phyloP scores from a whole-genome alignment of 2,329 filamentous ascomycete genomes.

The Leptographium lundbergii region DNA sequence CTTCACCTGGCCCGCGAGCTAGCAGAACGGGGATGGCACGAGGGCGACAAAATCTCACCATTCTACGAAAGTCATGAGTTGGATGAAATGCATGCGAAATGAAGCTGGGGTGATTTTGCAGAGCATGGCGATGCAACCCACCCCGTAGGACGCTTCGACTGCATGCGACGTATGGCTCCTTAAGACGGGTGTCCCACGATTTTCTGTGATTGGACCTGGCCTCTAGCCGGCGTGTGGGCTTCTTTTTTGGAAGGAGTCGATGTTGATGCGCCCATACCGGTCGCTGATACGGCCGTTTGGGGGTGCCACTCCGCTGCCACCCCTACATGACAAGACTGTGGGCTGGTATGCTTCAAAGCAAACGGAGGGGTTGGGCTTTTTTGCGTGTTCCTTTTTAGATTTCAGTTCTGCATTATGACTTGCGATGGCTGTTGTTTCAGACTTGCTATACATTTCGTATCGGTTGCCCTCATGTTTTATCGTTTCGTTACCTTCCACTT shows the following conservation, averaged over 20 bases:
- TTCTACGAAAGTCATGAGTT: constrained; percentile 2
- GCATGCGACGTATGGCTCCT: background rate
- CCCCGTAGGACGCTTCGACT: background rate
- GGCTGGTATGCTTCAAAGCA: background rate
- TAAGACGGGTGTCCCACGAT: background rate
- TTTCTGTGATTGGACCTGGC: background rate
- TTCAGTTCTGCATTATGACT: constrained; percentile 14
- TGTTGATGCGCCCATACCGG: background rate
- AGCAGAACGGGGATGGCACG: background rate
- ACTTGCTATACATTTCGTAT: constrained; percentile 14
- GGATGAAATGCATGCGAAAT: constrained; percentile 1
- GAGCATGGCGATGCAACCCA: background rate
- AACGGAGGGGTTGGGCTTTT: background rate
- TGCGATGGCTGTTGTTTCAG: constrained; percentile 14
- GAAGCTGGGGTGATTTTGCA: background rate
- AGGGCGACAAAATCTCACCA: background rate
- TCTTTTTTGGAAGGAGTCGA: background rate
- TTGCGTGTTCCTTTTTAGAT: background rate
- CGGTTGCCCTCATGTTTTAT: background rate
- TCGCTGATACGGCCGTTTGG: background rate
- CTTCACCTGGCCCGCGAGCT: background rate
- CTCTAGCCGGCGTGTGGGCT: background rate
- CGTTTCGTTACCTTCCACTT: background rate
- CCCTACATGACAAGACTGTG: background rate
- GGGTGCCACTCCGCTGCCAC: background rate